Conservation (phyloP, 2,329 filamentous ascomycete genomes). For the Talaromyces sp. region DNA sequence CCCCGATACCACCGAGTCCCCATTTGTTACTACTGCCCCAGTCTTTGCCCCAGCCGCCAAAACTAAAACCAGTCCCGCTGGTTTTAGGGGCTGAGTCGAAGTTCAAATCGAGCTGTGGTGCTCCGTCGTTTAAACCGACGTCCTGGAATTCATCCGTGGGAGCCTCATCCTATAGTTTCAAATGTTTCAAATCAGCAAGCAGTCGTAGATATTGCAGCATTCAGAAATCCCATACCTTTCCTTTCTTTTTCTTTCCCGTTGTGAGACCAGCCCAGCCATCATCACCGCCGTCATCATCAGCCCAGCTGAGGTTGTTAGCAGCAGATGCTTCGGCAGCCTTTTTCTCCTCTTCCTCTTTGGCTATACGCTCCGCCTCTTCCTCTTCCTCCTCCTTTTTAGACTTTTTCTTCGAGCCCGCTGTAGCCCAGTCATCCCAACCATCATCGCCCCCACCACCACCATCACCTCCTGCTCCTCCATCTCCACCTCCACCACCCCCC, state of each 20-base stretch:
- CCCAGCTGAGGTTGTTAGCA: slow-evolving; percentile 47
- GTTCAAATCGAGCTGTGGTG: slow-evolving; percentile 60
- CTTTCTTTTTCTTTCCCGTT: slow-evolving; percentile 59
- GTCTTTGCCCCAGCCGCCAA: slow-evolving; percentile 63
- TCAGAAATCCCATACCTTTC: slow-evolving; percentile 49
- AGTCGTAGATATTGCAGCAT: no score
- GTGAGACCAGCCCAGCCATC: slow-evolving; percentile 56
- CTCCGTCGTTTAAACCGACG: slow-evolving; percentile 65
- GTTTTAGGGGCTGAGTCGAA: slow-evolving; percentile 52
- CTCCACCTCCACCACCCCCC: slow-evolving; percentile 34
- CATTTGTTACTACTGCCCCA: slow-evolving; percentile 54
- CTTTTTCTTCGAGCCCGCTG: slow-evolving; percentile 34
- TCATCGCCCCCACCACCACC: slow-evolving; percentile 38
- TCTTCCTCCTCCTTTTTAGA: slow-evolving; percentile 36
- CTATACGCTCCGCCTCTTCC: slow-evolving; percentile 35
- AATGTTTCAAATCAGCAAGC: slow-evolving; percentile 5
- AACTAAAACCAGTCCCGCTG: slow-evolving; percentile 44
- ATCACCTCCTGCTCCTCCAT: slow-evolving; percentile 32
- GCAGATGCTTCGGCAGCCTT: slow-evolving; percentile 34
- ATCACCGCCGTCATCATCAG: slow-evolving; percentile 50
- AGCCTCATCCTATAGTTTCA: slow-evolving; percentile 33
- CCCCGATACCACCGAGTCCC: slow-evolving; percentile 45
- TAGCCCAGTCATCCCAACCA: slow-evolving; percentile 45
- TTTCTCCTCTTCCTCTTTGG: slow-evolving; percentile 28
- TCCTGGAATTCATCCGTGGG: slow-evolving; percentile 64